Evolutionary conservation across 2,329 filamentous ascomycete genomes (phyloP), one percentile per base, ranked within the genome.

Genomic region (Sphaerulina musiva): DNA sequence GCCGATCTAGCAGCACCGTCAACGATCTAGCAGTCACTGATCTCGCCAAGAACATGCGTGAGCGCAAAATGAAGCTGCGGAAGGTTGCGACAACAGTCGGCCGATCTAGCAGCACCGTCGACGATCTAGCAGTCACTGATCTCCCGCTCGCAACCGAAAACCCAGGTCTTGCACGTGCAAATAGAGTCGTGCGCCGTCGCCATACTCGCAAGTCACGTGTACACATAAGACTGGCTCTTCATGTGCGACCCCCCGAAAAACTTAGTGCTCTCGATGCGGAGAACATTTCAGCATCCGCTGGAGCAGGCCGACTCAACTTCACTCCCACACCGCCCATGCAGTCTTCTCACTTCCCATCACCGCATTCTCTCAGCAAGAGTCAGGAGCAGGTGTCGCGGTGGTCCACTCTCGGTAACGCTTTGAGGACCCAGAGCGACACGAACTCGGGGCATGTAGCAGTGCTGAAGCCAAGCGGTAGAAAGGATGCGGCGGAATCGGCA

Each of bases 251-350:
- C 20, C 20, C 14, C 14, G 14, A 20, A 20, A 20, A 20, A 20
- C 14, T 17, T 17, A 17, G 14, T 17, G 14, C 14, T 17, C 34
- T 4, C 34, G 12, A 36, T n/a, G 34, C 34, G 4, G 12, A 38
- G 34, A 38, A 38, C 34, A 7, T 7, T 29, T 31, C 31, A 29
- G 14, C 48, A 34, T n/a, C 40, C 20, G 29, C 9, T 14, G 9
- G 20, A 26, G 3, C 20, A 17, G n/a, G 48, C 8, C 29, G 41
- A 11, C 46, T 53, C 6, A 53, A 47, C 6, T 17, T 58, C 34
- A 55, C 20, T 31, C 48, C 53, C n/a, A 48, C 53, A 11, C 32
- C 31, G 8, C 26, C 46, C 11, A 34, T 43, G 46, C 52, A 50
- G 38, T 45, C 53, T 17, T 31, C n/a, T 38, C 45, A 38, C 45